Conservation (phyloP, 768 basidiomycete genomes). For the Phanerodontia chrysosporium region DNA sequence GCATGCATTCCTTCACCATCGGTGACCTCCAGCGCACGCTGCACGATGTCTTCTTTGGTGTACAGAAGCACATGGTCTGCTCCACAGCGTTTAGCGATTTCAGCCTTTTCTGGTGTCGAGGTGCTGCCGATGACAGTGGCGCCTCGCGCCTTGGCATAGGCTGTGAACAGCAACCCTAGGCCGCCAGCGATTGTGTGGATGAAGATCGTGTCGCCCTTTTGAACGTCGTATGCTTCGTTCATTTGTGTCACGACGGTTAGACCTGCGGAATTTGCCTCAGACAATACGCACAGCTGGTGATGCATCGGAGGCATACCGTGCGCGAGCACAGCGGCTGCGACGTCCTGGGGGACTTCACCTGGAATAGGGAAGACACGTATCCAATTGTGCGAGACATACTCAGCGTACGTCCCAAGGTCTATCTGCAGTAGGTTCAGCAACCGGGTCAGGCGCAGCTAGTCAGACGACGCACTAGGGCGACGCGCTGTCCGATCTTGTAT, state of each 20-base stretch:
- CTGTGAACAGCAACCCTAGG: slow-evolving; percentile 64
- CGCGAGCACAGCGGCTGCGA: slow-evolving; percentile 59
- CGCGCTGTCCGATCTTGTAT: slow-evolving; percentile 65
- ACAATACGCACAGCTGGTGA: background rate
- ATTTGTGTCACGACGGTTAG: slow-evolving; percentile 75
- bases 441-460: background rate
- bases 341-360: slow-evolving; percentile 45
- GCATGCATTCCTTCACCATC: slow-evolving; percentile 79
- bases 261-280: slow-evolving; percentile 20
- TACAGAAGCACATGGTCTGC: slow-evolving; percentile 85
- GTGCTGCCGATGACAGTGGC: slow-evolving; percentile 93
- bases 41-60: slow-evolving; percentile 64
- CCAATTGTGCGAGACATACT: slow-evolving; percentile 67
- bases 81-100: slow-evolving; percentile 69
- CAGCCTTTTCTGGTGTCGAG: slow-evolving; percentile 77
- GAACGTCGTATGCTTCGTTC: slow-evolving; percentile 81
- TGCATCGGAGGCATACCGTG: slow-evolving; percentile 31
- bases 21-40: slow-evolving; percentile 70
- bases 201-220: slow-evolving; percentile 74
- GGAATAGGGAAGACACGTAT: slow-evolving; percentile 58
- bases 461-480: slow-evolving; percentile 52
- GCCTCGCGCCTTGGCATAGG: slow-evolving; percentile 66
- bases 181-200: slow-evolving; percentile 93
- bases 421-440: background rate
- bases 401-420: slow-evolving; percentile 52